Conservation (phyloP, 139 green algal genomes). For the Closterium sp. region DNA sequence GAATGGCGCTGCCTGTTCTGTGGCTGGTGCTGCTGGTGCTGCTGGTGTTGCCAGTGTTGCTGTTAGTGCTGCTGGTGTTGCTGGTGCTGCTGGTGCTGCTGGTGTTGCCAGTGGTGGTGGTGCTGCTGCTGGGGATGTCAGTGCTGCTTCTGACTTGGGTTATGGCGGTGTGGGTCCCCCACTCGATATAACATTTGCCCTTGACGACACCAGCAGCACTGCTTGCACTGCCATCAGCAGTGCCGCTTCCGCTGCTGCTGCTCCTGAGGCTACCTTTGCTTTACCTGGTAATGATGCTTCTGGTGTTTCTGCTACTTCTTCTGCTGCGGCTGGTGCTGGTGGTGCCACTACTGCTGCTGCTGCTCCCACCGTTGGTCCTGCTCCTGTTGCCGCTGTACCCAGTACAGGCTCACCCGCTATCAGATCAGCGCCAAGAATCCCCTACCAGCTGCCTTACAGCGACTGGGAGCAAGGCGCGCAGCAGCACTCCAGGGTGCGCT, state of each 20-base stretch:
- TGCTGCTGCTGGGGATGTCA: neutral
- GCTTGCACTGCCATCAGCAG: too few species aligned
- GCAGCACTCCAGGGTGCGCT: neutral
- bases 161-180: neutral
- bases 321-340: neutral
- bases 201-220: neutral
- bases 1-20: neutral
- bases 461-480: neutral
- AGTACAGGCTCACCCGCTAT: neutral
- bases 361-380: neutral
- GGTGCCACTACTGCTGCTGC: neutral
- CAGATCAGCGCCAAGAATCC: neutral
- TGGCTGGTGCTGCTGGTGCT: neutral
- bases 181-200: neutral
- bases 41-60: neutral
- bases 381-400: neutral
- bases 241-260: neutral
- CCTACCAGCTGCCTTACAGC: neutral
- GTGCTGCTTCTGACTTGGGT: neutral
- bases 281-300: neutral
- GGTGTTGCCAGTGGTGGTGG: too few species aligned
- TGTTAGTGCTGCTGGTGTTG: too few species aligned
- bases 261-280: neutral
- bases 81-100: too few species aligned
- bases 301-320: neutral